Base-by-base conservation (phyloP, 139 green algal species). In the Gonium pectorale region DNA sequence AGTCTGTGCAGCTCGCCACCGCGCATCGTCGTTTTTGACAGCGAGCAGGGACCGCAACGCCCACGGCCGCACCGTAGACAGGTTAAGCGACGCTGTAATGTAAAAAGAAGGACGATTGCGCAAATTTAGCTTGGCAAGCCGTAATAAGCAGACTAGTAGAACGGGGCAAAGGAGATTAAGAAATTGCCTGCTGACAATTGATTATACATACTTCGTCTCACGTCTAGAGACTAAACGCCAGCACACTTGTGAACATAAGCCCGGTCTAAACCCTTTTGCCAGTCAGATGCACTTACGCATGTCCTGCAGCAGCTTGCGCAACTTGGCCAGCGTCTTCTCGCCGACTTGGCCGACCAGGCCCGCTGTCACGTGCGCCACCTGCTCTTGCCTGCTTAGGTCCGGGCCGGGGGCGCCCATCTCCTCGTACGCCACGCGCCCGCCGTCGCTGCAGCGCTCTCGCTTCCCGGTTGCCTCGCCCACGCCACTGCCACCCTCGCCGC, bases 291-390 rank as follows among this genome's bases (percentile, higher is more conserved):
- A 63, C 77, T 83, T 44, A 83, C 77, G 15, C 77, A 83, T 83
- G 31, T 83, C 77, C 15, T 52, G 38, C 33, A 83, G 77, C 38
- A 83, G 62, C 77, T 83, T 83, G 3, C 77, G 77, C n/a, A 83
- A 33, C 62, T 73, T 73, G 15, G 6, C n/a, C 37, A 83, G 77
- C 59, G 54, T 46, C 3, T 63, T 62, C 22, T 17, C 7, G 31
- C 77, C 77, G 22, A 83, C 31, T 5, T 73, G 41, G 2, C 60
- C 60, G 7, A 66, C 60, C 60, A 83, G 44, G 2, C 77, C 77
- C 3, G 62, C 43, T 21, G 77, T 83, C 60, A 83, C 77, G 60
- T 83, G 77, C 43, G 40, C 77, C 41, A 83, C 77, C 31, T 83
- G 77, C 77, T 63, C 17, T 0, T 38, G 9, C 0, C 77, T 31